Percentiles rank a stretch among this genome's conserved stretches.
Conservation (phyloP, 140 eudicot genomes). For the Stevia rebaudiana region DNA sequence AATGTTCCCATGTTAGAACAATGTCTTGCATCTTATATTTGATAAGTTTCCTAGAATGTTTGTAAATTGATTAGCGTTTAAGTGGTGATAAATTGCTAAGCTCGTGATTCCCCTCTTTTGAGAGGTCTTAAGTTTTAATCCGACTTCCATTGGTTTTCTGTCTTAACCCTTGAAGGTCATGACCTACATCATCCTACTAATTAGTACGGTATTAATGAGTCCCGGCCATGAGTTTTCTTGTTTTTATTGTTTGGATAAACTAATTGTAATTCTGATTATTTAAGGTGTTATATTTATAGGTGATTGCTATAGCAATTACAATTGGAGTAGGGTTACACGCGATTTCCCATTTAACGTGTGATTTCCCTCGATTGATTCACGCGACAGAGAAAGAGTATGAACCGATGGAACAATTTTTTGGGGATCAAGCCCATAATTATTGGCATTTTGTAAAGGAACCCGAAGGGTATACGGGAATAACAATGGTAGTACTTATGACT, state of each 20-base stretch:
- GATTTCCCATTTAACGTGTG: slow-evolving; percentile 73
- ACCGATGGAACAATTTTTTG: slow-evolving; percentile 12
- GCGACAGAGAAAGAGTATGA: slow-evolving; percentile 16
- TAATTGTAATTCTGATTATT: no score
- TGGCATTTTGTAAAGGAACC: slow-evolving; percentile 22
- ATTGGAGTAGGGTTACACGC: slow-evolving; percentile 62
- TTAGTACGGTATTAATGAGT: no score
- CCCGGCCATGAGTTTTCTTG: no score
- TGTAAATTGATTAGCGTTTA: no score
- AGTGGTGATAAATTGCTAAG: no score
- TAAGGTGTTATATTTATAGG: slow-evolving; percentile 30
- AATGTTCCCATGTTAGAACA: neutral
- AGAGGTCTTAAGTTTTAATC: no score
- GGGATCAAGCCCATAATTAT: slow-evolving; percentile 11
- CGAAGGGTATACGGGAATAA: slow-evolving; percentile 60
- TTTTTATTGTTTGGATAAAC: neutral
- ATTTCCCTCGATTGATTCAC: slow-evolving; percentile 69
- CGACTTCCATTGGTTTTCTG: no score
- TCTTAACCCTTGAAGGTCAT: no score
- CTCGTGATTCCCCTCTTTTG: no score
- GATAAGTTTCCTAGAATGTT: neutral
- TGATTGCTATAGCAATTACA: slow-evolving; percentile 73
- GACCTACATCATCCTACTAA: no score
- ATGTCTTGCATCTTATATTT: neutral
- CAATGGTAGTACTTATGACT: slow-evolving; percentile 63